Base-by-base conservation (phyloP, 2,329 filamentous ascomycete genomes). In the Epicoccum sorghinum region DNA sequence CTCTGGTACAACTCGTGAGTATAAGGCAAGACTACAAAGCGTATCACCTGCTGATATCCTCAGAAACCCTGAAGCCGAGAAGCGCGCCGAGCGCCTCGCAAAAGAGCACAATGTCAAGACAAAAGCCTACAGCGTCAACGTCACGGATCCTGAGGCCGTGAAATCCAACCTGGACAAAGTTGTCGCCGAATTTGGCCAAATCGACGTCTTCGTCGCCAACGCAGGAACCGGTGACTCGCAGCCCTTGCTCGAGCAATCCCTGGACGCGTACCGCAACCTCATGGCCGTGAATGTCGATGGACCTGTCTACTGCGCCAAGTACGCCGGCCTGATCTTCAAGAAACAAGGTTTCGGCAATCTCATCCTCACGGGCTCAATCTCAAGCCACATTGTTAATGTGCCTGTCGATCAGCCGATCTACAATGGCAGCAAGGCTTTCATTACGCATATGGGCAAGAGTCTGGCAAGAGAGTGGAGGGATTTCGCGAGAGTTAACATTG, bases 321-420 rank as follows among this genome's bases (percentile, higher is more conserved):
- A 70, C 54, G 75, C 71, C 0, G 77, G 77, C 22, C 62, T 66
- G 6, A 64, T 77, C 0, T 79, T 78, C 71, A 75, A 77, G 55
- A 61, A 65, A 24, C 76, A 79, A 43, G 75, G 76, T 3, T 76
- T 72, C 12, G 86, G 86, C 27, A 84, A 80, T 58, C 79, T 88
- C 63, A 82, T 89, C 71, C 85, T 88, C 65, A 89, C 86, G 2
- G 80, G 84, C 2, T 82, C 78, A 49, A 88, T 93, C 86, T 89
- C 89, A 52, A 45, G 41, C 29, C 85, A 85, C 73, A 86, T 93
- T 60, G 89, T 92, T 80, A 93, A 93, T 81, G 91, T 89, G 75
- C 90, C 86, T 3, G 83, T 87, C 62, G 84, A 87, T 68, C 86
- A 88, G 49, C 64, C 66, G 1, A 70, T 71, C 8, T 73, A 72